Evolutionary conservation across 2,329 filamentous ascomycete genomes (phyloP).

Genomic region (Leptographium lundbergii): DNA sequence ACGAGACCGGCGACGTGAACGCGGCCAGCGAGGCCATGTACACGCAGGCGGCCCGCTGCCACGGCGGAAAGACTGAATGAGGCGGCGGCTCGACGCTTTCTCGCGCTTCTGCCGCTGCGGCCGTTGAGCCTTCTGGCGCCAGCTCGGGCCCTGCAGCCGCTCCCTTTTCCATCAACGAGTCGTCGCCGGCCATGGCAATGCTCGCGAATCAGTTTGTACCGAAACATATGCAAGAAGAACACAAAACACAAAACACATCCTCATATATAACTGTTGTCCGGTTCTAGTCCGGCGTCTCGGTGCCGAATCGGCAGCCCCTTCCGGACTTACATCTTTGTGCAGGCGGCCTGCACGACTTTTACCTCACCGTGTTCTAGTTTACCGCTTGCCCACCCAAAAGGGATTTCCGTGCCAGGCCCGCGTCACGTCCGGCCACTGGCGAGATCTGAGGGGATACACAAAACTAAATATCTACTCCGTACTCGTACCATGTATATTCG

Average conservation of each 20-base stretch:
- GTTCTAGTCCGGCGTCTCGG: not conserved
- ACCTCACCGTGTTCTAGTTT: too few relatives aligned
- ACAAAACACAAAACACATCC: not conserved
- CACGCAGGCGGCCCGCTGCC: not conserved
- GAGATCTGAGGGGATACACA: too few relatives aligned
- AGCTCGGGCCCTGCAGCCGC: too few relatives aligned
- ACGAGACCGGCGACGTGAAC: conserved; percentile 20
- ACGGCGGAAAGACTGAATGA: not conserved
- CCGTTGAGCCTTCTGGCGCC: too few relatives aligned
- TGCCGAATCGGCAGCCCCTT: not conserved
- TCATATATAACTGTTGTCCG: not conserved
- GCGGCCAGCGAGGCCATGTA: conserved; percentile 16
- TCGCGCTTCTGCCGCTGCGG: not conserved
- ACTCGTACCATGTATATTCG: too few relatives aligned
- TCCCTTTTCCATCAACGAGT: not conserved
- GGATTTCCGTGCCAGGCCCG: too few relatives aligned
- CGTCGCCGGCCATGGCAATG: not conserved
- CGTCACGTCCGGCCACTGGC: too few relatives aligned
- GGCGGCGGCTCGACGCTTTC: not conserved
- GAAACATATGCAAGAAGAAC: not conserved
- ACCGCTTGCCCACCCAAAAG: too few relatives aligned
- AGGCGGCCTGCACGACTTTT: too few relatives aligned
- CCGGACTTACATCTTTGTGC: too few relatives aligned
- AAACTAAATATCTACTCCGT: too few relatives aligned
- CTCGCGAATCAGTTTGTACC: not conserved